Base-by-base conservation (phyloP, 2,329 filamentous ascomycete genomes). In the Alternaria sp. region DNA sequence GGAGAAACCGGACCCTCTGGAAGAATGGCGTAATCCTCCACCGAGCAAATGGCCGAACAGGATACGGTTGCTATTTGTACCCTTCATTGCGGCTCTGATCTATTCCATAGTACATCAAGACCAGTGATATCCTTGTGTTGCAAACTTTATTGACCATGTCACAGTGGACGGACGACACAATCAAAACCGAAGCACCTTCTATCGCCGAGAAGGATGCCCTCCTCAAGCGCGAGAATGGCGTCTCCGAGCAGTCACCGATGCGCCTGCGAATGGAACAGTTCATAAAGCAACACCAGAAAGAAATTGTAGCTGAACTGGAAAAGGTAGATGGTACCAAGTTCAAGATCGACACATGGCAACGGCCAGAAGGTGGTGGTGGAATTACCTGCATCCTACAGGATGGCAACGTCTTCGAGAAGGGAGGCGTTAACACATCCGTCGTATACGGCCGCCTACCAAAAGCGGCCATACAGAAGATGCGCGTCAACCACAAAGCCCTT, bases 371-470 rank as follows among this genome's bases (percentile, higher is more conserved):
- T 55, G 95, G 95, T 43, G 95, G 95, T 57, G 95, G 95, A 67
- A 94, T 94, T 71, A 96, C 93, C 16, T 97, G 94, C 80, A 94
- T 99, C 40, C 84, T 99, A 18, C 95, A 99, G 79, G 93, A 97
- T 67, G 94, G 95, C 69, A 94, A 96, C 64, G 93, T 97, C 52
- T 99, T 99, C 74, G 95, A 99, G 80, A 99, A 99, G 82, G 95
- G 92, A 45, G 95, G 95, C 30, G 93, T 98, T 61, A 97, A 97
- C 75, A 94, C 94, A 74, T 96, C 92, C 59, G 89, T 98, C 63
- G 95, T 99, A 51, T 98, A 99, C 77, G 95, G 95, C 63, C 91
- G 90, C 49, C 86, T 99, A 2, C 94, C 94, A 34, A 90, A 92
- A 72, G 85, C 92, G 0, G 95, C 93, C 30, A 97, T 99, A 68